Evolutionary conservation across 805 yeast genomes (phyloP), one percentile per base, ranked within the genome.

Genomic region (Saitoella complicata): DNA sequence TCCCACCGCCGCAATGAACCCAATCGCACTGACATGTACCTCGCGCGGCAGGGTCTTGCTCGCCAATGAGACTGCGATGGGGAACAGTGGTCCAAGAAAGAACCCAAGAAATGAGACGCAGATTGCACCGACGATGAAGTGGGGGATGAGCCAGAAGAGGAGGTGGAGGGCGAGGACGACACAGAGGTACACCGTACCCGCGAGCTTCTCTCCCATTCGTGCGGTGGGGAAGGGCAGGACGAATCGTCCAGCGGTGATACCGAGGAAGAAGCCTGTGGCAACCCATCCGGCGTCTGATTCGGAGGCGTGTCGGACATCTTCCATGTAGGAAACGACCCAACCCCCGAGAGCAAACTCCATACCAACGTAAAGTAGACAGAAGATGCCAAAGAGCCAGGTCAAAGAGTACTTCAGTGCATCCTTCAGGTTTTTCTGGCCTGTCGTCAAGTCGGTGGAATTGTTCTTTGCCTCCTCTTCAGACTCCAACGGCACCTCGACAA

Each of bases 1-100:
- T 5, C 93, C 94, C 48, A 82, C 57, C 0, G 91, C 86, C 45
- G 86, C 76, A 13, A 80, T 73, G 44, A 80, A 66, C 0, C 94
- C 87, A 6, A 84, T 69, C 1, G 85, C 87, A 11, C 74, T 61
- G 7, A 80, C 72, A 44, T 80, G 80, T 43, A 71, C 61, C 37
- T 66, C 68, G 31, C 63, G 59, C 0, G 94, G 94, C 38, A 84
- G 58, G 1, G 75, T 63, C 45, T 75, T 73, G 40, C 80, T 59
- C 1, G 84, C 69, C 7, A 78, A 71, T 9, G 80, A 72, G 42
- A 80, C 75, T 0, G 81, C 73, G 5, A 87, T 76, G 1, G 93
- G 86, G 59, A 77, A 80, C 34, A 75, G 62, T 1, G 87, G 87
- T 0, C 87, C 88, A 36, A 76, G 69, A 51, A 70, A 71, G 2